These are phyloP conservation scores for Juglanconis juglandina DNA, from an alignment of 2,329 filamentous ascomycete species.

Conservation along the genomic window DNA sequence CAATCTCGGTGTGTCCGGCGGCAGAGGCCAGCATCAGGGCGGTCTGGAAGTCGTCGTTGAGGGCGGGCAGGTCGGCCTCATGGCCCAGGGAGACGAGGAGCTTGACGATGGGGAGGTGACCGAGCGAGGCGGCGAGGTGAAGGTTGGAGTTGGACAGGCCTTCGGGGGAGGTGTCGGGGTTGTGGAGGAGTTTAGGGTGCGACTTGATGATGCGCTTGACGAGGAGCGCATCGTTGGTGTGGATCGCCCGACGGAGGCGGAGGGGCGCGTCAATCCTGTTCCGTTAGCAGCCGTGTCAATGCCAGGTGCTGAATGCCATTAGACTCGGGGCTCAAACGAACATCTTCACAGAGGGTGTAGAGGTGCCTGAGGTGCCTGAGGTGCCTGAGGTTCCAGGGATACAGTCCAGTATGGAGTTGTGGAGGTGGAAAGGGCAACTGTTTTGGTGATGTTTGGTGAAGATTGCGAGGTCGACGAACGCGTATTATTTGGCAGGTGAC, in stretches of 20 bases:
- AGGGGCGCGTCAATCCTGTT: constrained; percentile 71
- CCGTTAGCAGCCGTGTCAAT: neutral
- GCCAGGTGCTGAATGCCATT: too few species aligned
- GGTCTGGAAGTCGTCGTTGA: constrained; percentile 78
- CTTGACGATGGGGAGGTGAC: constrained; percentile 65
- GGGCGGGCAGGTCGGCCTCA: constrained; percentile 62
- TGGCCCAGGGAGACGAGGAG: constrained; percentile 72
- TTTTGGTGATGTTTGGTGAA: neutral
- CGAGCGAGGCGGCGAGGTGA: constrained; percentile 74
- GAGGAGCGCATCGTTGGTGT: constrained; percentile 67
- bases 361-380: too few species aligned
- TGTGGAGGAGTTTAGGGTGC: constrained; percentile 69
- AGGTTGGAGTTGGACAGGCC: constrained; percentile 79
- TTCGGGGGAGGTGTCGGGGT: constrained; percentile 67
- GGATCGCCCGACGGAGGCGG: constrained; percentile 78
- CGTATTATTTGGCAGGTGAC: neutral
- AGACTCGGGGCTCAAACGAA: neutral
- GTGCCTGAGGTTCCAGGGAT: too few species aligned
- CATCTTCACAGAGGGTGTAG: neutral
- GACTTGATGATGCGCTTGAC: constrained; percentile 73
- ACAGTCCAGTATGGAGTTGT: neutral
- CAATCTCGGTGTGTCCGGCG: constrained; percentile 68
- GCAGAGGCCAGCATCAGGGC: constrained; percentile 75
- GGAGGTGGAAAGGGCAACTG: neutral
- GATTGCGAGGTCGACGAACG: neutral